These are phyloP conservation scores for Leccinellum albellum DNA, from an alignment of 768 basidiomycete genomes.

Conservation along the genomic window DNA sequence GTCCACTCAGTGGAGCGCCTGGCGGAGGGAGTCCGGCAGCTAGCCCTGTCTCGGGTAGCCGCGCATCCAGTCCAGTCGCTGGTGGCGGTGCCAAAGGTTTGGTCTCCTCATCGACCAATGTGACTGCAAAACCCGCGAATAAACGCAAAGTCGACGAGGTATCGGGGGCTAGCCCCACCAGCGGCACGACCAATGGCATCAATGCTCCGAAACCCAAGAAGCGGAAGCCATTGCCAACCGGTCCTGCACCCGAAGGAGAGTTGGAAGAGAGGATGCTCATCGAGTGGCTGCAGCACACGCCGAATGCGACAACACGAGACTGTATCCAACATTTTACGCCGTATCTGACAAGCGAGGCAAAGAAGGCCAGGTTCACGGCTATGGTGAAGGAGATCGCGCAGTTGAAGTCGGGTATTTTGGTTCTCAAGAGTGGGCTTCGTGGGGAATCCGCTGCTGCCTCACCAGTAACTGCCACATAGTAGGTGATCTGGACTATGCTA, in stretches of 20 bases:
- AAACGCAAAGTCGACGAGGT: conserved; percentile 61
- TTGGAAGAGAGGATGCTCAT: conserved; percentile 64
- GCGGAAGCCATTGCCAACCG: conserved; percentile 41
- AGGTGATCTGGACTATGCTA: conserved; percentile 10
- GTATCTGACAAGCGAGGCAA: conserved; percentile 63
- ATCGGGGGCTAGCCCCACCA: conserved; percentile 10
- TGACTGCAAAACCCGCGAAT: conserved; percentile 37
- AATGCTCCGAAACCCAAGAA: conserved; percentile 50
- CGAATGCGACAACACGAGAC: conserved; percentile 71
- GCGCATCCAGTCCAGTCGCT: conserved; percentile 33
- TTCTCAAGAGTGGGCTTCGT: conserved; percentile 45
- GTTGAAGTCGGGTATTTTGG: conserved; percentile 62
- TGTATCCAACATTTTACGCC: conserved; percentile 79
- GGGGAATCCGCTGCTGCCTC: conserved; percentile 27
- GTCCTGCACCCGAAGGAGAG: conserved; percentile 48
- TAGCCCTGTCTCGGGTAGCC: conserved; percentile 43
- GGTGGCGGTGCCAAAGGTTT: conserved; percentile 14
- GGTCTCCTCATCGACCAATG: conserved; percentile 33
- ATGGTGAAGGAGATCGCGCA: conserved; percentile 78
- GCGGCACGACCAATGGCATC: conserved; percentile 15
- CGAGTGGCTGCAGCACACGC: conserved; percentile 68
- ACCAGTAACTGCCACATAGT: conserved; percentile 24
- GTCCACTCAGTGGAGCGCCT: conserved; percentile 45
- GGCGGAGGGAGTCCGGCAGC: conserved; percentile 47
- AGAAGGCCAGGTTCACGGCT: conserved; percentile 72